phyloP scores from a whole-genome alignment of 192 early-diverging fungal species.

The Haplosporangium gracile region DNA sequence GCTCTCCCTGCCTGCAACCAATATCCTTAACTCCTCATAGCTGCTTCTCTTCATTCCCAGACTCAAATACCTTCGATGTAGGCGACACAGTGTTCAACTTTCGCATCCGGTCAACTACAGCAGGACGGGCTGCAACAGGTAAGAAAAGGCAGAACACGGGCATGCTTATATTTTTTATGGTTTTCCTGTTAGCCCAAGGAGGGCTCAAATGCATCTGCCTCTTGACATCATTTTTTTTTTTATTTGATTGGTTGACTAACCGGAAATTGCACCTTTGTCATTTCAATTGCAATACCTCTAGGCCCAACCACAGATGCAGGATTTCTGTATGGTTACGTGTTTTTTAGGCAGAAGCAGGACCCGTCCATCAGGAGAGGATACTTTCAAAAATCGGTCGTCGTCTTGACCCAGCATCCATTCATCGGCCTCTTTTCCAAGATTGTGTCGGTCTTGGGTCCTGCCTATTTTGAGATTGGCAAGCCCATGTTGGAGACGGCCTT shows the following conservation, averaged over 20 bases:
- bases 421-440: conserved; percentile 88
- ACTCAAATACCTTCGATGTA: conserved; percentile 81
- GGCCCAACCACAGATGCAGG: conserved; percentile 69
- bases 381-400: conserved; percentile 92
- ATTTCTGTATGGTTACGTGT: conserved; percentile 91
- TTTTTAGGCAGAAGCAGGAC: conserved; percentile 94
- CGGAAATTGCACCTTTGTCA: not conserved
- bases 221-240: conserved; percentile 12
- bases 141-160: not conserved
- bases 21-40: conserved; percentile 16
- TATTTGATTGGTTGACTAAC: no score
- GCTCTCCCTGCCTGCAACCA: not conserved
- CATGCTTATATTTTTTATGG: conserved; percentile 8
- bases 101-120: conserved; percentile 72
- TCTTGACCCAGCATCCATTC: conserved; percentile 90
- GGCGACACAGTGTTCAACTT: conserved; percentile 83
- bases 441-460: conserved; percentile 80
- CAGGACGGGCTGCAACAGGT: conserved; percentile 66
- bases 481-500: conserved; percentile 85
- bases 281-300: conserved; percentile 9
- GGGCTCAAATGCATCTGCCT: conserved; percentile 7
- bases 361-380: conserved; percentile 87
- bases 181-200: not conserved
- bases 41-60: conserved; percentile 83
- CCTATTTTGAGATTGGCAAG: conserved; percentile 84